Base-by-base conservation (phyloP, 2,329 filamentous ascomycete genomes). In the Hypoxylon sp. region DNA sequence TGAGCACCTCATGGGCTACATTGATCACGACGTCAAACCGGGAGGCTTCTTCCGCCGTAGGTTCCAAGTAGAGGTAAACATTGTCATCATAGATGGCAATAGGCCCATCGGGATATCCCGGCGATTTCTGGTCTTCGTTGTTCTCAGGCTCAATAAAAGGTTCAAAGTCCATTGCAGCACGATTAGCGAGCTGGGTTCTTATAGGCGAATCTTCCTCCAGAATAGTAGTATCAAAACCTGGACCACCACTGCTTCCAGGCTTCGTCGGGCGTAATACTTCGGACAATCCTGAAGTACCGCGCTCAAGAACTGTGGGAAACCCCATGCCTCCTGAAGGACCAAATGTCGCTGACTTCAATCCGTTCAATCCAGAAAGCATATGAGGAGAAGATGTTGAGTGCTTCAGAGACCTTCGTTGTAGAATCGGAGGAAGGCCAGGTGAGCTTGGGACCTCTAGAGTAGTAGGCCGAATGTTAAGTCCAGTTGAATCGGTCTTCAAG, bases 1-100 rank as follows among this genome's bases (percentile, higher is more conserved):
- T 94, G 63, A 85, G 85, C 1, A 96, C 93, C 79, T 97, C 93
- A 63, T 91, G 90, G 0, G 93, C 93, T 5, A 95, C 93, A 70
- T 97, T 97, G 75, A 96, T 89, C 17, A 97, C 89, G 2, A 95
- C 90, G 73, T 96, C 93, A 71, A 94, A 97, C 34, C 87, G 85
- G 10, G 90, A 85, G 2, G 92, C 92, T 76, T 94, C 91, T 43
- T 94, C 90, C 0, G 90, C 90, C 0, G 90, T 93, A 0, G 93
- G 93, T 76, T 97, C 93, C 43, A 93, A 83, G 74, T 94, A 97
- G 0, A 96, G 84, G 75, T 90, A 94, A 6, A 97, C 89, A 48
- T 90, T 87, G 63, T 93, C 90, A 59, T 89, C 89, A 72, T 95
- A 94, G 55, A 97, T 94, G 72, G 91, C 90, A 59, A 95, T 91